Evolutionary conservation across 2,329 filamentous ascomycete species (phyloP).

Genomic region (Paramyrothecium roridum): DNA sequence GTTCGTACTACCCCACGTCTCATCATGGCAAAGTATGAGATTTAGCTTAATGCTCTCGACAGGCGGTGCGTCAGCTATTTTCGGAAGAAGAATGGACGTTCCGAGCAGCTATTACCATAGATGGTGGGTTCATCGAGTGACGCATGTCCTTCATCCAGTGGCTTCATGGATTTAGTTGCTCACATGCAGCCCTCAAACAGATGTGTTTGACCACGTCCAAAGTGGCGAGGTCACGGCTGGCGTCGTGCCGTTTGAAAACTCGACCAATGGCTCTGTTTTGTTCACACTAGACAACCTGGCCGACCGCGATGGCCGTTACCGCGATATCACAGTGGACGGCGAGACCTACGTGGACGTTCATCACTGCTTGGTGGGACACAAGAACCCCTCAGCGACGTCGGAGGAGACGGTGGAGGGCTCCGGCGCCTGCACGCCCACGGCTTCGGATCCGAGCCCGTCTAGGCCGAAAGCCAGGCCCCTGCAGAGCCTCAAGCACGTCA

Average conservation of each 20-base stretch:
- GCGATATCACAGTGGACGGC: conserved; percentile 71
- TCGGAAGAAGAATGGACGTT: conserved; percentile 44
- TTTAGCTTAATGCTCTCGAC: conserved; percentile 2
- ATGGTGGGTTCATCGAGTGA: conserved; percentile 22
- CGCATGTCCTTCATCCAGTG: no score
- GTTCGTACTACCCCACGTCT: conserved; percentile 23
- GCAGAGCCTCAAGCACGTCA: conserved; percentile 57
- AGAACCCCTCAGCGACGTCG: conserved; percentile 17
- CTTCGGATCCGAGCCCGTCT: conserved; percentile 37
- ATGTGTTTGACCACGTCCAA: conserved; percentile 80
- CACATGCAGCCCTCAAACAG: conserved; percentile 32
- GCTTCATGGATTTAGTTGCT: background rate
- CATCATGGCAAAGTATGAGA: no score
- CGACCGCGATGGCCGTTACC: conserved; percentile 63
- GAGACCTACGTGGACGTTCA: conserved; percentile 86
- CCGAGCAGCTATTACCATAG: conserved; percentile 49
- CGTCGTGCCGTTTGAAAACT: conserved; percentile 94
- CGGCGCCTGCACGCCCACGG: conserved; percentile 49
- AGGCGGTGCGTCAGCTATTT: conserved; percentile 48
- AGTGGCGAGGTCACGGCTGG: conserved; percentile 62
- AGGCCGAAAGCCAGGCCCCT: conserved; percentile 46
- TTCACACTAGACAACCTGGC: conserved; percentile 87
- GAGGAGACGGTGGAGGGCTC: conserved; percentile 29
- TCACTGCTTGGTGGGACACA: conserved; percentile 74
- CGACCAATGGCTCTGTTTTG: conserved; percentile 87